These are phyloP conservation scores for Globisporangium camurandrum DNA, from an alignment of 352 stramenopile species.

Conservation along the genomic window DNA sequence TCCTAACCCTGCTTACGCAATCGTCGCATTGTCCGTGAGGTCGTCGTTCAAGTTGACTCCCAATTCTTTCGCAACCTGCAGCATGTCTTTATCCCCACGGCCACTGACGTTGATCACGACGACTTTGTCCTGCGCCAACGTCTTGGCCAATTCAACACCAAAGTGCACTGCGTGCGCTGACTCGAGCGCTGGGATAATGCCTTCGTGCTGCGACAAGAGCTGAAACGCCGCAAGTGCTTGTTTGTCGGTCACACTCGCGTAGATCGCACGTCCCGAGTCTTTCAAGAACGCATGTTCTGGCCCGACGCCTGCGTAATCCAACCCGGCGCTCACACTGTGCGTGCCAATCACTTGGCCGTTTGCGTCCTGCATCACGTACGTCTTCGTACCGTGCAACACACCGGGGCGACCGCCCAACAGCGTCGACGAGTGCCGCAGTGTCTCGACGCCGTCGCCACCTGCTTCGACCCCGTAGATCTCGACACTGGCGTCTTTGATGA, in stretches of 20 bases:
- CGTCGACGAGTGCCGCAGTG: constrained; percentile 91
- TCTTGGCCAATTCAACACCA: constrained; percentile 89
- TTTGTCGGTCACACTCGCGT: constrained; percentile 95
- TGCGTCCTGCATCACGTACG: constrained; percentile 96
- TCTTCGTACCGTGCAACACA: constrained; percentile 96
- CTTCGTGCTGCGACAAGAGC: constrained; percentile 92
- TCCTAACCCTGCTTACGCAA: no score
- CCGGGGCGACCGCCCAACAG: constrained; percentile 90
- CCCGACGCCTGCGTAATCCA: constrained; percentile 97
- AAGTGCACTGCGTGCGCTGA: constrained; percentile 95
- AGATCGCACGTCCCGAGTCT: constrained; percentile 91
- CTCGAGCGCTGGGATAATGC: constrained; percentile 97
- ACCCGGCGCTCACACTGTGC: constrained; percentile 92
- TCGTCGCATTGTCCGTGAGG: constrained; percentile 73
- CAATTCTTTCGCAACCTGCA: constrained; percentile 94
- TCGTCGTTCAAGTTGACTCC: constrained; percentile 88
- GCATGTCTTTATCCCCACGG: constrained; percentile 99
- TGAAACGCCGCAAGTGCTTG: constrained; percentile 96
- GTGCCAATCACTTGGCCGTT: constrained; percentile 94
- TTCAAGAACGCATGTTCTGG: constrained; percentile 97
- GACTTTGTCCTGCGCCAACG: constrained; percentile 83
- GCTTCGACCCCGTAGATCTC: constrained; percentile 95
- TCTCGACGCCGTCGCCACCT: constrained; percentile 90
- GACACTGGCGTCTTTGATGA: constrained; percentile 91
- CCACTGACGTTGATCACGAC: constrained; percentile 98